Conservation (phyloP, 768 basidiomycete genomes). For the Russula griseocarnosa region DNA sequence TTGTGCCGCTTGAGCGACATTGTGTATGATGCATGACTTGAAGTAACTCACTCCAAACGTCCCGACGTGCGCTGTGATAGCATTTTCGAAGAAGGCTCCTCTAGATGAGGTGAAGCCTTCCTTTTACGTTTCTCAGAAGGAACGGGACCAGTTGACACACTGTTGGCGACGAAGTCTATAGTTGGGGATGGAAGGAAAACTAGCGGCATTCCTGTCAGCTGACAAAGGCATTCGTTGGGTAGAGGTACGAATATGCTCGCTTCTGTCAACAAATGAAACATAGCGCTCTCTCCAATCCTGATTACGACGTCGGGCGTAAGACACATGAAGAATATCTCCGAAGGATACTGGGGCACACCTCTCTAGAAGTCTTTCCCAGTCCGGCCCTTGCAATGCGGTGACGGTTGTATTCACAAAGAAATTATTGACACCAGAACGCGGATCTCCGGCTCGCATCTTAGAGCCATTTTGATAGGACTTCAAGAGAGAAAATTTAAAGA, state of each 20-base stretch:
- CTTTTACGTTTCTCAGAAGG: constrained; percentile 16
- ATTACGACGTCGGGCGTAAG: constrained; percentile 7
- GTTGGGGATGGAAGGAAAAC: constrained; percentile 40
- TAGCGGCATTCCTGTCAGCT: constrained; percentile 73
- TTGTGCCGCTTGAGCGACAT: constrained; percentile 5
- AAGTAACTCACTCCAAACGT: constrained; percentile 5
- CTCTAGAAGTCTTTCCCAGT: constrained; percentile 63
- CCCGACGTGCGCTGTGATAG: neutral
- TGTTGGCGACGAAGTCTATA: neutral
- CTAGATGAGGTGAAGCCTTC: constrained; percentile 16
- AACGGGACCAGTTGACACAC: neutral
- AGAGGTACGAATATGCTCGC: constrained; percentile 72
- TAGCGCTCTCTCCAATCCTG: constrained; percentile 73
- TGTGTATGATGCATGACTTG: neutral
- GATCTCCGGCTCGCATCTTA: constrained; percentile 37
- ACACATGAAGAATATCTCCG: neutral
- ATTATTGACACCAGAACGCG: constrained; percentile 49
- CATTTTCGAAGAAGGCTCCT: constrained; percentile 11
- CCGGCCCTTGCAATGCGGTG: constrained; percentile 55
- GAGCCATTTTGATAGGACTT: constrained; percentile 26
- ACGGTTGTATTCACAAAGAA: constrained; percentile 72
- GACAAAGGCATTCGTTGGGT: constrained; percentile 81
- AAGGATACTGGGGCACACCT: constrained; percentile 41
- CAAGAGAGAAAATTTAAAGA: constrained; percentile 3
- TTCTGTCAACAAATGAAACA: constrained; percentile 73